Evolutionary conservation across 495 filamentous ascomycete genomes (phyloP).

Genomic region (Neurospora intermedia): DNA sequence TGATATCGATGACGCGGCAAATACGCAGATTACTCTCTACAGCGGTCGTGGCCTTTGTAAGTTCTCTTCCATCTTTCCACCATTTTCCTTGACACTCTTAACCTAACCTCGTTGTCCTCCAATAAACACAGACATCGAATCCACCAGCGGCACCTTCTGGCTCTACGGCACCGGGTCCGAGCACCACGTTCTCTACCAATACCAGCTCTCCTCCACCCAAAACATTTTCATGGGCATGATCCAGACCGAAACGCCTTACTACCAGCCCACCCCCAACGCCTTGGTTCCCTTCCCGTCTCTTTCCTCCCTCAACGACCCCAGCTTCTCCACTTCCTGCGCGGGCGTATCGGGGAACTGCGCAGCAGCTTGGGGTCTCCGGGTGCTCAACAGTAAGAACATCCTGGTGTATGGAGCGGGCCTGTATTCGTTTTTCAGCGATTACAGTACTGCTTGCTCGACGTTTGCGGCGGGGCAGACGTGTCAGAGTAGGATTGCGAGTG

Average conservation of each 20-base stretch:
- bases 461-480: conserved; percentile 38
- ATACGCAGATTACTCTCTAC: conserved; percentile 62
- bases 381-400: conserved; percentile 48
- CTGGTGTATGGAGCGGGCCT: conserved; percentile 60
- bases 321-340: conserved; percentile 39
- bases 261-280: conserved; percentile 54
- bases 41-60: conserved; percentile 53
- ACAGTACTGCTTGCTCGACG: conserved; percentile 34
- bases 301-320: conserved; percentile 44
- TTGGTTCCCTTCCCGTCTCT: conserved; percentile 44
- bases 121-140: conserved; percentile 32
- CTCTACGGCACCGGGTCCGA: conserved; percentile 65
- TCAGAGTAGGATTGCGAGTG: conserved; percentile 41
- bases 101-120: too few relatives aligned
- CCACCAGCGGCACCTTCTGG: conserved; percentile 43
- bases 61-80: background rate
- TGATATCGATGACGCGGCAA: conserved; percentile 59
- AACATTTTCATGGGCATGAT: conserved; percentile 66
- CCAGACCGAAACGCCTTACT: conserved; percentile 73
- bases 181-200: conserved; percentile 72
- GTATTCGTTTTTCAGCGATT: conserved; percentile 66
- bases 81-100: background rate
- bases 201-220: conserved; percentile 59
- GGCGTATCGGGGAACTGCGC: conserved; percentile 39
- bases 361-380: conserved; percentile 55